Evolutionary conservation across 352 stramenopile species (phyloP), one percentile per base, ranked within the genome.

Genomic region (Phytopythium aichiense): DNA sequence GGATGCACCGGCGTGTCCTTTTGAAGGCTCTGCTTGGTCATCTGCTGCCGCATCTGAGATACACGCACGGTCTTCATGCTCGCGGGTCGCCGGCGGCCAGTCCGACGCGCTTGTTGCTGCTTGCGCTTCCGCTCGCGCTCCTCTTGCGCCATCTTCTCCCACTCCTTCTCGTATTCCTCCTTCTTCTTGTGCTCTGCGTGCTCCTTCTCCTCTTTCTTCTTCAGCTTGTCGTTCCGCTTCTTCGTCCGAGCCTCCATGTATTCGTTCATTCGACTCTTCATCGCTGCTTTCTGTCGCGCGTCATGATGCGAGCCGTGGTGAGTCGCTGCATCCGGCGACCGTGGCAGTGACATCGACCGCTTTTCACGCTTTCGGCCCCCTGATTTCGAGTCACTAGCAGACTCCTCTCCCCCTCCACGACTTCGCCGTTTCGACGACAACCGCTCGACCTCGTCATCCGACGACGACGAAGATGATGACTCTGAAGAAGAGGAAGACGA

Each of bases 141-240:
- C 68, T 95, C 87, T 67, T 94, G 82, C 18, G 87, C 87, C 77
- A 95, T 88, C n/a, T 89, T 80, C 55, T 93, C 84, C 87, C 87
- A 95, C 55, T 95, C 87, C 30, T 91, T 89, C 57, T 95, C 87
- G 67, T 94, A 95, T 31, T 92, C 87, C 67, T 91, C 79, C 48
- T 89, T 85, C 54, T 91, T 81, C 69, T 84, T 88, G 54, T 77
- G 76, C 69, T 92, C 85, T 37, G 78, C 87, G 54, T 84, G 64
- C 52, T 90, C 81, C 51, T 88, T 81, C 57, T 89, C 71, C 54
- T 87, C 73, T 15, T 91, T 87, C 45, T 82, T 87, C 53, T 88
- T 84, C 22, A 89, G 64, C 57, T 94, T 95, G 49, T 90, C 82
- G 28, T 85, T 78, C 15, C 84, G 84, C 56, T 92, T 94, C 54